Evolutionary conservation across 1,139 yeast genomes (phyloP), one percentile per base, ranked within the genome.

Genomic region (Yamadazyma spencermartinsiae): DNA sequence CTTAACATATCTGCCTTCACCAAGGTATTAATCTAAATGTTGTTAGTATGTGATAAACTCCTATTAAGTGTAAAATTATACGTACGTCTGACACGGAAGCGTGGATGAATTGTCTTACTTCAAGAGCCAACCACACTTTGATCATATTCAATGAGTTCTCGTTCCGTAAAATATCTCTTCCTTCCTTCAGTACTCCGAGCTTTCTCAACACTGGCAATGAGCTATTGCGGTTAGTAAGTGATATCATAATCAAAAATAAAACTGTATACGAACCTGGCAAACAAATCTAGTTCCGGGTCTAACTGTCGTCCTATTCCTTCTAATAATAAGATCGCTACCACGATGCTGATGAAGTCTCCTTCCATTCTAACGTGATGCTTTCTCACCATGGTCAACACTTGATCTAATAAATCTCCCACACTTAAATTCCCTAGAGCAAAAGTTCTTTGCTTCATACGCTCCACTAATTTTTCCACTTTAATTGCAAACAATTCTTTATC

Each of bases 281-380:
- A 90, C 44, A 92, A 74, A 64, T 92, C 98, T 55, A 92, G 72
- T 33, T 87, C 80, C 2, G 98, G 98, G 61, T 92, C 96, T 42
- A 92, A 70, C 60, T 86, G 95, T 57, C 98, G 74, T 15, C 98
- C 98, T 40, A 92, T 86, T 11, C 98, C 98, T 62, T 92, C 98
- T 41, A 92, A 65, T 42, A 92, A 70, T 37, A 92, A 64, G 26
- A 92, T 89, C 1, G 98, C 96, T 29, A 92, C 89, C 13, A 92
- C 86, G 19, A 94, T 96, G 18, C 96, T 88, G 34, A 92, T 83
- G 55, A 92, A 92, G 59, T 92, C 98, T 6, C 96, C 95, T 55
- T 92, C 99, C 96, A 94, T 86, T 56, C 97, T 75, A 15, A 92
- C 98, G 60, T 94, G 99, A 58, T 92, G 98, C 13, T 72, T 70